Base-by-base conservation (phyloP, 345 rosid species). In the Bruguiera gymnorhiza region DNA sequence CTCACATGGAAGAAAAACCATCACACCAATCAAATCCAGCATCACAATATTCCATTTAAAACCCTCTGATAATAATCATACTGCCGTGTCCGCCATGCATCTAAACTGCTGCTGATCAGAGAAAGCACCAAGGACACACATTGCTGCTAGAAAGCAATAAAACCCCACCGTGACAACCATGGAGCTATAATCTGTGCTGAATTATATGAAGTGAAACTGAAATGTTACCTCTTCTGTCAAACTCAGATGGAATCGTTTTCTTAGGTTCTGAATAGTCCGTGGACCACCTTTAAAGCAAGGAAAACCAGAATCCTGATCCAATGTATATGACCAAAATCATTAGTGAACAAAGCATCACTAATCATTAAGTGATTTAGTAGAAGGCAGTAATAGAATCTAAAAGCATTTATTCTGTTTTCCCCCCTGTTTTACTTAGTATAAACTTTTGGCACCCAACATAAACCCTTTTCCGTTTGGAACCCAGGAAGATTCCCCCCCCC, bases 281-380 rank as follows among this genome's bases (percentile, higher is more conserved):
- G 92, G 92, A 69, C 98, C 98, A 34, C 98, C 99, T 86, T 90
- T 95, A 81, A 95, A 95, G 86, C 99, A 95, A 46, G 99, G 99
- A 78, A 88, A 95, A 51, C 97, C 99, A 37, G 98, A 95, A 68
- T 95, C 98, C 98, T 95, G 82, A 77, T 77, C 62, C 62, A 75
- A 36, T 73, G 51, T 73, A 62, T 18, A 29, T 15, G 18, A 57
- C 16, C 56, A 61, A 36, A 16, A 65, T 21, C 62, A 43, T 63
- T 18, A 69, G 73, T 10, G 66, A 29, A 63, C 27, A 48, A 50
- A 64, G n/a, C 65, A 30, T 34, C 15, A 55, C 11, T 37, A 19
- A 32, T 20, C 19, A 3, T 15, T 43, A 43, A 43, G 50, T 3
- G 5, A 43, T 43, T 23, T 8, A 31, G 11, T 10, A 63, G n/a